Base-by-base conservation (phyloP, 192 early-diverging fungal species). In the Coemansia reversa region DNA sequence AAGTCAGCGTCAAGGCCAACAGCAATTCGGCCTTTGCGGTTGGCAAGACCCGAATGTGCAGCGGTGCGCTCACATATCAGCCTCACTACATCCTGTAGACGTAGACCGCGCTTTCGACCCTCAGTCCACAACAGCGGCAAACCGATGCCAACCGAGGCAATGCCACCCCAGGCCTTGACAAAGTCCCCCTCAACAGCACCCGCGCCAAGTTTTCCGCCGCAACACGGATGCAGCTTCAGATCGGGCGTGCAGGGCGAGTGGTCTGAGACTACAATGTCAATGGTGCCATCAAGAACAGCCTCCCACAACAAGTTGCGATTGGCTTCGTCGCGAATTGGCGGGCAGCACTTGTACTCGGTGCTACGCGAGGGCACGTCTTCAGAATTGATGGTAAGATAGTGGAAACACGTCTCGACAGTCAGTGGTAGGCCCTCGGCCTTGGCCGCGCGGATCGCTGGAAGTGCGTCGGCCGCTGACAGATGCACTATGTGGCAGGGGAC, bases 311-410 rank as follows among this genome's bases (percentile, higher is more conserved):
- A 63, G 29, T 87, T 85, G 45, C 90, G 77, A 78, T 93, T 93
- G 55, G 66, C 65, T 30, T 85, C 67, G 54, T 86, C 76, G 71
- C 91, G 88, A 63, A 93, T 91, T 14, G 91, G 91, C 57, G 91
- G 91, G 70, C 91, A 93, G 75, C 91, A 93, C 73, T 93, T 93
- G 84, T 86, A 93, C 74, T 93, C 85, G 22, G 91, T 93, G 25
- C 85, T 85, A 58, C 87, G 83, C 27, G 81, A 67, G 12, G 89
- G 89, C 27, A 93, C 84, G 20, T 71, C 67, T 68, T 91, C 90
- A 2, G 91, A 75, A 60, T 63, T 80, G 51, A 93, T 82, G 27
- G 86, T 83, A 49, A 93, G 75, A 63, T 93, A 93, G 65, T 93
- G 91, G 79, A 89, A 90, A 74, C 91, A 93, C 0, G 91, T 93